These are phyloP conservation scores for Neurospora sp. DNA, from an alignment of 495 filamentous ascomycete genomes.

Conservation along the genomic window DNA sequence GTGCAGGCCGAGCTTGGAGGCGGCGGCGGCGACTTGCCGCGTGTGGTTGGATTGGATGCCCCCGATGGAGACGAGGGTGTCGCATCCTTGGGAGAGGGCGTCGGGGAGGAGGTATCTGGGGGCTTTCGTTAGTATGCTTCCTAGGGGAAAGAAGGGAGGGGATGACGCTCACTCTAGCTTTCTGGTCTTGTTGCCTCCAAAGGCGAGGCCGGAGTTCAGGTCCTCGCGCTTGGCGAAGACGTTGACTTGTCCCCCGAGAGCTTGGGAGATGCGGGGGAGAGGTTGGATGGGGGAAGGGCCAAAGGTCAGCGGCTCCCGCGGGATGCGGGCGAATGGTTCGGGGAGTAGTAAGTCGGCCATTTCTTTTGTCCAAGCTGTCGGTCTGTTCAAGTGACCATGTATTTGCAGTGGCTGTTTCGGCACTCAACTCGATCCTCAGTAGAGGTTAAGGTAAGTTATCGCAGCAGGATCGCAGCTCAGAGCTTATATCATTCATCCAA, in stretches of 20 bases:
- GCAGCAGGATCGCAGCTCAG: neutral
- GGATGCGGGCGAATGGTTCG: conserved; percentile 48
- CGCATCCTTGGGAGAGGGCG: conserved; percentile 40
- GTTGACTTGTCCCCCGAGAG: conserved; percentile 40
- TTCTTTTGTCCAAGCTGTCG: neutral
- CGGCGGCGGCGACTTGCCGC: conserved; percentile 50
- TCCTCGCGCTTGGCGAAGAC: conserved; percentile 58
- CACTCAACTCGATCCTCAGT: too few species aligned
- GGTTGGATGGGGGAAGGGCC: conserved; percentile 51
- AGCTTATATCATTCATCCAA: neutral
- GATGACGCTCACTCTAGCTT: conserved; percentile 46
- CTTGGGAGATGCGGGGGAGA: conserved; percentile 46
- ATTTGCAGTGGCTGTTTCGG: too few species aligned
- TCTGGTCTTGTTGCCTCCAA: conserved; percentile 55
- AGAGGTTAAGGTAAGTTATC: neutral
- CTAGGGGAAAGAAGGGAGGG: neutral
- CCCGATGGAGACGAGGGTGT: conserved; percentile 52
- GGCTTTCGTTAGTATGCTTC: neutral
- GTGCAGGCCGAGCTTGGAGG: conserved; percentile 40
- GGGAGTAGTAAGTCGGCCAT: conserved; percentile 35
- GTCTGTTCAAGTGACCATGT: too few species aligned
- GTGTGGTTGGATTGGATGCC: conserved; percentile 61
- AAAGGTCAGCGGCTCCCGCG: conserved; percentile 42
- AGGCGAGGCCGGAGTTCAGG: conserved; percentile 51
- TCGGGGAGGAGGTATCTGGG: conserved; percentile 44